Evolutionary conservation across 1,139 yeast genomes (phyloP).

Genomic region (Geotrichum cucujoidarum): DNA sequence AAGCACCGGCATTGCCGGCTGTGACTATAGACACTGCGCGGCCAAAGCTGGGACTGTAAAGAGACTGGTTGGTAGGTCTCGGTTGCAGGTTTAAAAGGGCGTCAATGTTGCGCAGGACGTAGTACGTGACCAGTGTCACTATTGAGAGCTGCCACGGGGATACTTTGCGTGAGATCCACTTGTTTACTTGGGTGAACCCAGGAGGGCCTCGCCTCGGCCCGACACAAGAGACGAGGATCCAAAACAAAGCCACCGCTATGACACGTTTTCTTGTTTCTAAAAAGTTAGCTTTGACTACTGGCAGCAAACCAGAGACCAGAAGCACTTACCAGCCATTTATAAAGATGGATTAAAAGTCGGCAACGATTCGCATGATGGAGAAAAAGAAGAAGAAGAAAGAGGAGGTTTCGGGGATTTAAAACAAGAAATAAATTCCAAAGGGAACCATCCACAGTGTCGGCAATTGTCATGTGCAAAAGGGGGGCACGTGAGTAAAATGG

Average conservation of each 20-base stretch:
- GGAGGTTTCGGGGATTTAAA: not conserved
- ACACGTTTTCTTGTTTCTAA: conserved; percentile 20
- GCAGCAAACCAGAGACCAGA: not conserved
- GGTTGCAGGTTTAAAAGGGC: conserved; percentile 22
- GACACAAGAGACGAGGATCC: conserved; percentile 20
- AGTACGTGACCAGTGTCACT: conserved; percentile 22
- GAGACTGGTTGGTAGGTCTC: conserved; percentile 19
- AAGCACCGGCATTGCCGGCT: conserved; percentile 23
- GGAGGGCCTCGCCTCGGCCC: conserved; percentile 24
- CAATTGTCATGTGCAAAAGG: no score
- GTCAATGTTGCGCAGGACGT: conserved; percentile 22
- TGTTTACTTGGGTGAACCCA: conserved; percentile 18
- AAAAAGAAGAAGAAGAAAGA: not conserved
- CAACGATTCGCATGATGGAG: not conserved
- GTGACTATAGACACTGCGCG: conserved; percentile 21
- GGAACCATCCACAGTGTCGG: no score
- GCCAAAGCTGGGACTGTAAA: conserved; percentile 21
- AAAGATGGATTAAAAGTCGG: not conserved
- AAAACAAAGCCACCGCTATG: conserved; percentile 19
- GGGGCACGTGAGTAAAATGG: not conserved
- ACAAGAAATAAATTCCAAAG: not conserved
- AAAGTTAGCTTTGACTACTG: not conserved
- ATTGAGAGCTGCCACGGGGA: conserved; percentile 24
- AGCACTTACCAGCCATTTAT: conserved; percentile 6
- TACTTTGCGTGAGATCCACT: conserved; percentile 18